phyloP scores from a whole-genome alignment of 805 yeast species.

The Yamadazyma ubonensis region DNA sequence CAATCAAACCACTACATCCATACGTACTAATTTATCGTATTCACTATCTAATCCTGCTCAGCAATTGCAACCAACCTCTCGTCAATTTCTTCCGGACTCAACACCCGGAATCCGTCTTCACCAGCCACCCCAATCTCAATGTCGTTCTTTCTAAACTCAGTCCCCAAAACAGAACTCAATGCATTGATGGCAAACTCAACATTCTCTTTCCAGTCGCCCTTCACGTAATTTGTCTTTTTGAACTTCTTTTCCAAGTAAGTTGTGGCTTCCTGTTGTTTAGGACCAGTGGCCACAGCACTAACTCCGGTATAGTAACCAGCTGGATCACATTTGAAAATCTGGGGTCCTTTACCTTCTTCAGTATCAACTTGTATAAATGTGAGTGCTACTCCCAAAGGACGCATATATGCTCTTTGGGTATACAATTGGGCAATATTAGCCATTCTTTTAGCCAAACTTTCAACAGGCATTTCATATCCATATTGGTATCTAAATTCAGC shows the following conservation, averaged over 20 bases:
- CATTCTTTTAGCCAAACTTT: constrained; percentile 88
- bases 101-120: constrained; percentile 64
- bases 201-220: constrained; percentile 84
- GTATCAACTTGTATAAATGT: constrained; percentile 72
- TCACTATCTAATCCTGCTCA: constrained; percentile 70
- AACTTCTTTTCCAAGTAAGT: constrained; percentile 87
- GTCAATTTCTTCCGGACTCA: constrained; percentile 86
- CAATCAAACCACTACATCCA: no score
- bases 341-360: constrained; percentile 82
- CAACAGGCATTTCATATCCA: constrained; percentile 97
- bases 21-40: neutral
- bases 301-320: constrained; percentile 94
- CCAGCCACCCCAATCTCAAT: constrained; percentile 90
- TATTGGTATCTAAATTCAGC: constrained; percentile 91
- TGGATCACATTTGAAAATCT: constrained; percentile 90
- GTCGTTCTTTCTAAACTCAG: constrained; percentile 92
- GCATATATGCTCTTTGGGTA: constrained; percentile 97
- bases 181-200: constrained; percentile 89
- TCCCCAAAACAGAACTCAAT: constrained; percentile 80
- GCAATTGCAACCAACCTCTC: constrained; percentile 93
- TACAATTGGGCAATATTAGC: constrained; percentile 94
- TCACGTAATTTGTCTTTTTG: constrained; percentile 63
- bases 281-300: constrained; percentile 92
- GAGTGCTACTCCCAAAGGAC: constrained; percentile 93
- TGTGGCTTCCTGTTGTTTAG: constrained; percentile 93